Evolutionary conservation across 139 green algal species (phyloP).

Genomic region (Tetraselmis chui): DNA sequence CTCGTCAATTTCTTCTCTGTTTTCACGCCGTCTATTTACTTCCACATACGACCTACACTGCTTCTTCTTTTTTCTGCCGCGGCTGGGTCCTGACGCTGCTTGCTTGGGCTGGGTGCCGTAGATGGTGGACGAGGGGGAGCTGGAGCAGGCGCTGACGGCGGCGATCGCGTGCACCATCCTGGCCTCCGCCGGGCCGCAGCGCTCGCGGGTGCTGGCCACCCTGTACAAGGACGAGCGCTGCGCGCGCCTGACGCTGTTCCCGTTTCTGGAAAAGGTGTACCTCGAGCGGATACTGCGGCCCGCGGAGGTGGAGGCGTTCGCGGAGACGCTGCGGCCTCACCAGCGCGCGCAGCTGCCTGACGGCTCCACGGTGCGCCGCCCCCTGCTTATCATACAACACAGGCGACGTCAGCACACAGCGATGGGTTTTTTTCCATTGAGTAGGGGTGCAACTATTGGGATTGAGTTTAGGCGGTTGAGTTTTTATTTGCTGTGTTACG

Average conservation of each 20-base stretch:
- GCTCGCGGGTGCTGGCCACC: constrained; percentile 73
- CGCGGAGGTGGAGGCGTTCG: constrained; percentile 77
- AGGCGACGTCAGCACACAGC: neutral
- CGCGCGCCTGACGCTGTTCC: constrained; percentile 56
- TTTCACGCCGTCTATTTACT: too few relatives aligned
- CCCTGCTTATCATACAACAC: neutral
- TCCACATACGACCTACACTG: too few relatives aligned
- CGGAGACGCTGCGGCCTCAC: constrained; percentile 67
- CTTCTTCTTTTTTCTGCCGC: too few relatives aligned
- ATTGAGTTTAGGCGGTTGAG: too few relatives aligned
- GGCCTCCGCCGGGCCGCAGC: constrained; percentile 80
- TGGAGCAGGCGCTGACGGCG: constrained; percentile 58
- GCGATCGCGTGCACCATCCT: constrained; percentile 89
- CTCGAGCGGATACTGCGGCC: constrained; percentile 82
- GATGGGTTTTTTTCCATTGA: neutral
- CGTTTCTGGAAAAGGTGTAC: constrained; percentile 94
- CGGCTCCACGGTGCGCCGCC: constrained; percentile 63
- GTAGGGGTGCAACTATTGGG: neutral
- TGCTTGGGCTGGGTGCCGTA: too few relatives aligned
- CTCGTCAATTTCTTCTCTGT: too few relatives aligned
- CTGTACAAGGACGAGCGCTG: constrained; percentile 93
- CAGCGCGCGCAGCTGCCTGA: constrained; percentile 72
- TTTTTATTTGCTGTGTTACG: too few relatives aligned
- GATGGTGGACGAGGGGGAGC: constrained; percentile 55
- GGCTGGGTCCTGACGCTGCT: too few relatives aligned